Evolutionary conservation across 2,329 filamentous ascomycete genomes (phyloP).

Genomic region (Grosmannia clavigera): DNA sequence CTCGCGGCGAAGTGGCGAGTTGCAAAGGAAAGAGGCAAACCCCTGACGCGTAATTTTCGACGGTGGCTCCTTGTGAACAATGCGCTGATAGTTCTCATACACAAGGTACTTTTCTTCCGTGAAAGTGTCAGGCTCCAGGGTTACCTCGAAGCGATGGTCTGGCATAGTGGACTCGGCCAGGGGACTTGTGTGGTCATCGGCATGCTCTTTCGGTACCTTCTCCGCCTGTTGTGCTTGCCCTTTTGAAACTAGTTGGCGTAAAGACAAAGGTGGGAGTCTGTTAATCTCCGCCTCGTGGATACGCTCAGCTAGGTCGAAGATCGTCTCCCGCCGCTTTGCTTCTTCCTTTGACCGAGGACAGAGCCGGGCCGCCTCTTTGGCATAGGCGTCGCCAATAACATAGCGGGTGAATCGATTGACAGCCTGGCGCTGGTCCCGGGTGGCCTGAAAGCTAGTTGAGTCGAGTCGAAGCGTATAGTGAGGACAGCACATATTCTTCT

Average conservation of each 20-base stretch:
- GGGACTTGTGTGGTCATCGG: neutral
- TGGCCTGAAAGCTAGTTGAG: slow-evolving; percentile 49
- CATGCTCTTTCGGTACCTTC: neutral
- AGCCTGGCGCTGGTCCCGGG: slow-evolving; percentile 61
- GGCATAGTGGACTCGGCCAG: slow-evolving; percentile 30
- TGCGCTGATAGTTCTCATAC: slow-evolving; percentile 62
- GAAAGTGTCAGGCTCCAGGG: slow-evolving; percentile 56
- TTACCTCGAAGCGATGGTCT: slow-evolving; percentile 55
- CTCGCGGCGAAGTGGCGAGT: slow-evolving; percentile 47
- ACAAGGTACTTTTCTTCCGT: slow-evolving; percentile 65
- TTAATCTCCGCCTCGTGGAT: slow-evolving; percentile 56
- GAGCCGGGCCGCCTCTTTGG: slow-evolving; percentile 48
- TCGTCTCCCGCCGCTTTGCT: slow-evolving; percentile 48
- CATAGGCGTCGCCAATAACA: slow-evolving; percentile 56
- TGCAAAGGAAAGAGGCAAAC: slow-evolving; percentile 64
- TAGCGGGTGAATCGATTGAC: slow-evolving; percentile 61
- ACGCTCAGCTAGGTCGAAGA: slow-evolving; percentile 53
- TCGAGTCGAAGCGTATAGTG: slow-evolving; percentile 77
- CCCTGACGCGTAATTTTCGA: slow-evolving; percentile 44
- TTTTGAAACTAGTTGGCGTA: neutral
- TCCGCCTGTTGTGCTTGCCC: neutral
- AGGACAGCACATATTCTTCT: slow-evolving; percentile 73
- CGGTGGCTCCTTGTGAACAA: slow-evolving; percentile 57
- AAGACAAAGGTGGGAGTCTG: slow-evolving; percentile 24
- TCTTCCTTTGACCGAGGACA: slow-evolving; percentile 57